phyloP scores from a whole-genome alignment of 2,329 filamentous ascomycete genomes.

The Coniochaeta sp. region DNA sequence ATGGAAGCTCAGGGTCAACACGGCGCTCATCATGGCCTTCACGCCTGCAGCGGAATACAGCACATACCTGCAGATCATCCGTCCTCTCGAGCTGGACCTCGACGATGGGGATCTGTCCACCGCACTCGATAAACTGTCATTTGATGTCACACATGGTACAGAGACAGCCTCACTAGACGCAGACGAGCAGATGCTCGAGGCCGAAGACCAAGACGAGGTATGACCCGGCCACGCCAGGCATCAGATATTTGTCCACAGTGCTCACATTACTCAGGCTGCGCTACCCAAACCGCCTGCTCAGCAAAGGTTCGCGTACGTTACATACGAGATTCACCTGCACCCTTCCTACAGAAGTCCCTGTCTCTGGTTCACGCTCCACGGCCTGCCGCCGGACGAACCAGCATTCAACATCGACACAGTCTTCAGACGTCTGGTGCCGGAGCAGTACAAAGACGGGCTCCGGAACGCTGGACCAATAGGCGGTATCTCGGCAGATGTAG shows the following conservation, averaged over 20 bases:
- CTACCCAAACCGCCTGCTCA: constrained; percentile 4
- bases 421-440: constrained; percentile 63
- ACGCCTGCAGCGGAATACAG: constrained; percentile 32
- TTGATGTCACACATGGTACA: constrained; percentile 17
- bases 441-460: constrained; percentile 54
- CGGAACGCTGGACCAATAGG: constrained; percentile 57
- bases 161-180: constrained; percentile 15
- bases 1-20: constrained; percentile 48
- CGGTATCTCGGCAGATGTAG: constrained; percentile 69
- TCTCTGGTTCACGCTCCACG: constrained; percentile 64
- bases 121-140: constrained; percentile 36
- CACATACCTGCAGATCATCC: constrained; percentile 50
- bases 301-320: constrained; percentile 37
- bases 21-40: constrained; percentile 39
- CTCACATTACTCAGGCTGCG: constrained; percentile 6
- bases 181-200: constrained; percentile 40
- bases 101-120: constrained; percentile 38
- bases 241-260: not conserved
- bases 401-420: constrained; percentile 59
- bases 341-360: constrained; percentile 69
- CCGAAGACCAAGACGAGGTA: constrained; percentile 46
- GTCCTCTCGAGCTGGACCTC: constrained; percentile 36
- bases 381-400: constrained; percentile 45
- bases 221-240: not conserved
- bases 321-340: constrained; percentile 69